Percentiles rank a stretch among this genome's conserved stretches.
These are phyloP conservation scores for Eremothecium sinecaudum DNA, from an alignment of 1,139 yeast genomes.

Conservation along the genomic window DNA sequence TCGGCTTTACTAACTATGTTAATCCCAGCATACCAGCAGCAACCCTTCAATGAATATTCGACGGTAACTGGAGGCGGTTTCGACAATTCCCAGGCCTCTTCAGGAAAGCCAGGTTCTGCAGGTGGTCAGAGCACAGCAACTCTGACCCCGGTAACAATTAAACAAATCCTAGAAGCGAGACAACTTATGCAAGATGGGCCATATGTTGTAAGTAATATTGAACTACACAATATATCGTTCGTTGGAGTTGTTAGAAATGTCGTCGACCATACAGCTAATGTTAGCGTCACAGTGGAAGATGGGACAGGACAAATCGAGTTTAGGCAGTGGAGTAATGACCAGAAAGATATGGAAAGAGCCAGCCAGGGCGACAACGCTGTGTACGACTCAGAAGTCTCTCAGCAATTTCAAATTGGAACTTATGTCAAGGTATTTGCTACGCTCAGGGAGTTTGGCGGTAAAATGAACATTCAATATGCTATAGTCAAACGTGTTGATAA, in stretches of 20 bases:
- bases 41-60: slow-evolving; percentile 29
- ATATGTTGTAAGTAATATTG: slow-evolving; percentile 55
- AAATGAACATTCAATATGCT: slow-evolving; percentile 57
- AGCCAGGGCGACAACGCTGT: slow-evolving; percentile 32
- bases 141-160: slow-evolving; percentile 75
- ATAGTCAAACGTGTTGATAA: slow-evolving; percentile 53
- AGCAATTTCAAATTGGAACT: slow-evolving; percentile 34
- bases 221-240: slow-evolving; percentile 50
- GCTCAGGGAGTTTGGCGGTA: slow-evolving; percentile 59
- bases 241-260: slow-evolving; percentile 60
- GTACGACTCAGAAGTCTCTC: slow-evolving; percentile 26
- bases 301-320: slow-evolving; percentile 74
- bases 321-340: slow-evolving; percentile 59
- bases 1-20: slow-evolving; percentile 6
- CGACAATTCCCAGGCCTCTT: slow-evolving; percentile 20
- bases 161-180: slow-evolving; percentile 60
- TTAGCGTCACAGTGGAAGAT: slow-evolving; percentile 61
- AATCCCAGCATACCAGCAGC: slow-evolving; percentile 18
- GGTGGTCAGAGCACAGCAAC: slow-evolving; percentile 30
- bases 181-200: slow-evolving; percentile 69
- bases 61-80: slow-evolving; percentile 24
- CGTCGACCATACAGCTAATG: slow-evolving; percentile 43
- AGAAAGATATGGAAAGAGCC: slow-evolving; percentile 32
- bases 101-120: slow-evolving; percentile 19
- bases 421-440: slow-evolving; percentile 70